A percentile compares a stretch with the other conserved stretches of the same genome.
phyloP scores from a whole-genome alignment of 805 yeast species.

The Suhomyces canberraensis region DNA sequence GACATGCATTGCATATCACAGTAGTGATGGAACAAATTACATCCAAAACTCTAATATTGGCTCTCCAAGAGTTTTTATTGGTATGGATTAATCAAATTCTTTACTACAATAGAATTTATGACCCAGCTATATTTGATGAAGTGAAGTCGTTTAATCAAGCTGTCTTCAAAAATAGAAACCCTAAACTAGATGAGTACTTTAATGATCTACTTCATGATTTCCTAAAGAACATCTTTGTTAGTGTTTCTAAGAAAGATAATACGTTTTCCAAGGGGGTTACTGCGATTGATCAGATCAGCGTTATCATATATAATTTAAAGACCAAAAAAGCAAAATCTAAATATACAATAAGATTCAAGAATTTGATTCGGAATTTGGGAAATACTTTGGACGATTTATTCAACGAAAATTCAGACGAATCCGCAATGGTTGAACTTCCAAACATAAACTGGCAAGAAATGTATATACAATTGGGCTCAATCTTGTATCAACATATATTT shows the following conservation, averaged over 20 bases:
- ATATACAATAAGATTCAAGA: constrained; percentile 35
- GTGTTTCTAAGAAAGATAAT: background rate
- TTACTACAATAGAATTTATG: constrained; percentile 53
- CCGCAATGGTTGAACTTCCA: constrained; percentile 18
- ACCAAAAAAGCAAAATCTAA: constrained; percentile 31
- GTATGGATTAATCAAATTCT: constrained; percentile 54
- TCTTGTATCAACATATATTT: constrained; percentile 29
- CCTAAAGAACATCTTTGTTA: constrained; percentile 15
- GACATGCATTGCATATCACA: too few relatives aligned
- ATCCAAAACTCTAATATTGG: constrained; percentile 26
- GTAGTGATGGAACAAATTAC: constrained; percentile 15
- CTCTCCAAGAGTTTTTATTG: constrained; percentile 47
- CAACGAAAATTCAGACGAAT: constrained; percentile 3
- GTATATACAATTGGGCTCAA: constrained; percentile 27
- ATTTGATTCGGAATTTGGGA: constrained; percentile 23
- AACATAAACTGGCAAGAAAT: constrained; percentile 32
- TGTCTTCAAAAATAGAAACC: constrained; percentile 43
- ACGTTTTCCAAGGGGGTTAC: background rate
- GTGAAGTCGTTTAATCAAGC: constrained; percentile 43
- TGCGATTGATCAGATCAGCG: constrained; percentile 25
- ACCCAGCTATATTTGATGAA: constrained; percentile 44
- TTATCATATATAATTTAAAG: constrained; percentile 37
- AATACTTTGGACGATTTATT: constrained; percentile 10
- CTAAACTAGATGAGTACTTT: constrained; percentile 44
- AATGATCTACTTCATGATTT: constrained; percentile 32